These are phyloP conservation scores for Polyporus tsugae DNA, from an alignment of 1,284 basidiomycete species.

Conservation along the genomic window DNA sequence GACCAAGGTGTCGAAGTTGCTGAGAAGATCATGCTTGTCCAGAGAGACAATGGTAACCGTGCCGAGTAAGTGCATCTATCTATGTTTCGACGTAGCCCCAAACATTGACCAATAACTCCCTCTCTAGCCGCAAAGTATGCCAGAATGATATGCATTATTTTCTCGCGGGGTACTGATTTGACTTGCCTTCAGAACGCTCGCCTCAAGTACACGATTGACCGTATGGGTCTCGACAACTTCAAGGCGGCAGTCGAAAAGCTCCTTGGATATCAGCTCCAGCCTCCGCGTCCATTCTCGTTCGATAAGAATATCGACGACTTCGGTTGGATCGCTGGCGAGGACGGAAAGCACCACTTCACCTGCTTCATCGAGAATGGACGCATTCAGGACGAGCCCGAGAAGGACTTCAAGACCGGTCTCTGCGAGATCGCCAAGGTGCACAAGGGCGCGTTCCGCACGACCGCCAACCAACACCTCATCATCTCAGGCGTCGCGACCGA, in stretches of 20 bases:
- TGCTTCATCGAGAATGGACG: constrained; percentile 98
- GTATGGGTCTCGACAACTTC: constrained; percentile 89
- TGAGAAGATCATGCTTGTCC: constrained; percentile 93
- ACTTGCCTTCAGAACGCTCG: constrained; percentile 75
- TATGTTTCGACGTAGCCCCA: constrained; percentile 5
- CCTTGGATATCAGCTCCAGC: constrained; percentile 82
- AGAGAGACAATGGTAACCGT: constrained; percentile 97
- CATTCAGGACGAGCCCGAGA: constrained; percentile 90
- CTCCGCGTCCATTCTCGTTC: constrained; percentile 84
- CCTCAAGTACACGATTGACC: constrained; percentile 97
- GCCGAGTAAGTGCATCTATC: constrained; percentile 67
- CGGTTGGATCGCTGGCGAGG: constrained; percentile 90
- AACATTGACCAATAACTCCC: constrained; percentile 19
- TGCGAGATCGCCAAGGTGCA: constrained; percentile 93
- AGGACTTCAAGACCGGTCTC: constrained; percentile 93
- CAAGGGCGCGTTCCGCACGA: constrained; percentile 93
- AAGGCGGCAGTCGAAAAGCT: constrained; percentile 91
- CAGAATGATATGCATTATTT: constrained; percentile 34
- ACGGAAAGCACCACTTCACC: constrained; percentile 93
- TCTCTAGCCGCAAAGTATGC: constrained; percentile 38
- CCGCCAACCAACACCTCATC: constrained; percentile 95
- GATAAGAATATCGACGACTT: constrained; percentile 93
- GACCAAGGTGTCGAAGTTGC: constrained; percentile 90
- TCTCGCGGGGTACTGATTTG: not conserved
- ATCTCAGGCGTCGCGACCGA: constrained; percentile 84